Evolutionary conservation across 2,329 filamentous ascomycete genomes (phyloP).

Genomic region (Cladobotryum mycophilum): DNA sequence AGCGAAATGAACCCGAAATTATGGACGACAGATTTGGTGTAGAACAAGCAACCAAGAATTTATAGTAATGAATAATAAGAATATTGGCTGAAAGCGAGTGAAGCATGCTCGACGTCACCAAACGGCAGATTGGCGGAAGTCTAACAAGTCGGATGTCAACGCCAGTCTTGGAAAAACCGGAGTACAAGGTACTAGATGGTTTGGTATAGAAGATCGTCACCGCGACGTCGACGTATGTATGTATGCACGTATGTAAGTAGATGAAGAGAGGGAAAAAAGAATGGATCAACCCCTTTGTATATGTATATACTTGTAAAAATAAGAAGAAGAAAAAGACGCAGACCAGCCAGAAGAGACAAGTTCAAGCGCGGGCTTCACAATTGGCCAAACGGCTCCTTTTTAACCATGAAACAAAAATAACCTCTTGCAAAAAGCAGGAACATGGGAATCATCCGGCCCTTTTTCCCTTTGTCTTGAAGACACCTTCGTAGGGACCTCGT

Average conservation of each 20-base stretch:
- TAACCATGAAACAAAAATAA: too few species aligned
- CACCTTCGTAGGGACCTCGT: not conserved
- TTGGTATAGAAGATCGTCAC: conserved; percentile 9
- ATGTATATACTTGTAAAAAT: too few species aligned
- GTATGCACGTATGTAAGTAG: too few species aligned
- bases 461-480: too few species aligned
- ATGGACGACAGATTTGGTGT: not conserved
- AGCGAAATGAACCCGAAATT: too few species aligned
- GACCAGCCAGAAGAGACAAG: too few species aligned
- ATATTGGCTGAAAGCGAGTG: not conserved
- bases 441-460: too few species aligned
- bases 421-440: too few species aligned
- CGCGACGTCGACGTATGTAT: conserved; percentile 5
- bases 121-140: conserved; percentile 7
- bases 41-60: not conserved
- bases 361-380: too few species aligned
- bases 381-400: too few species aligned
- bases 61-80: not conserved
- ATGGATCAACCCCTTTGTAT: not conserved
- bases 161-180: conserved; percentile 9
- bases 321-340: too few species aligned
- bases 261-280: too few species aligned
- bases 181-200: not conserved
- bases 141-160: conserved; percentile 10
- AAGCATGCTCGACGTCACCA: conserved; percentile 11